A percentile compares a stretch with the other conserved stretches of the same genome.
Conservation (phyloP, 768 basidiomycete genomes). For the Suillus ampliporus region DNA sequence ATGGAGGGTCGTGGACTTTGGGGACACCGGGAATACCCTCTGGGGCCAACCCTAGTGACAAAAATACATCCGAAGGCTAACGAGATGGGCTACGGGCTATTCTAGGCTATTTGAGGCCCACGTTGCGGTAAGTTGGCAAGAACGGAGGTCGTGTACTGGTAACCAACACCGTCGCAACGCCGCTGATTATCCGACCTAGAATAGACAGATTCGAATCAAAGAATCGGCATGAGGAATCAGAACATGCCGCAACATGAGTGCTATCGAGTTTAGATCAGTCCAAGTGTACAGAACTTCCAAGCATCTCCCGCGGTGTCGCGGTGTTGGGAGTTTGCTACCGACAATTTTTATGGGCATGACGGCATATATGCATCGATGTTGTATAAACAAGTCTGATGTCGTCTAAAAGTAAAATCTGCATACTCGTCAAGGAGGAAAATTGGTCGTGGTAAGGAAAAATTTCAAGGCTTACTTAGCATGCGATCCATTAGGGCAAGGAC, state of each 20-base stretch:
- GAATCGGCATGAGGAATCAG: background rate
- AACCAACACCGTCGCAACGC: background rate
- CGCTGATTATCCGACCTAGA: background rate
- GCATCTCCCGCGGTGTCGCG: background rate
- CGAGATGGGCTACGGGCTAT: background rate
- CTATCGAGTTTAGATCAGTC: too few relatives aligned
- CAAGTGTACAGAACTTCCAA: background rate
- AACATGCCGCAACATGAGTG: too few relatives aligned
- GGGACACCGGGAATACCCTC: background rate
- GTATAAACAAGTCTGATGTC: background rate
- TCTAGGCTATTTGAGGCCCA: background rate
- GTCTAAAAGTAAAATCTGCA: too few relatives aligned
- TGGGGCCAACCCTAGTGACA: background rate
- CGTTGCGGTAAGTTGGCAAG: background rate
- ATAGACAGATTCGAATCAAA: background rate
- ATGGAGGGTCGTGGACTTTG: background rate
- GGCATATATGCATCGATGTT: background rate
- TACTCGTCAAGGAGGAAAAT: background rate
- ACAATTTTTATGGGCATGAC: too few relatives aligned
- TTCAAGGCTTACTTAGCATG: background rate
- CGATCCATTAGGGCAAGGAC: background rate
- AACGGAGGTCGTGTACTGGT: background rate
- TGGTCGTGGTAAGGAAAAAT: background rate
- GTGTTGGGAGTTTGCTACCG: background rate
- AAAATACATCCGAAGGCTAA: background rate